Evolutionary conservation across 2,329 filamentous ascomycete species (phyloP).

Genomic region (Diaporthe eres): DNA sequence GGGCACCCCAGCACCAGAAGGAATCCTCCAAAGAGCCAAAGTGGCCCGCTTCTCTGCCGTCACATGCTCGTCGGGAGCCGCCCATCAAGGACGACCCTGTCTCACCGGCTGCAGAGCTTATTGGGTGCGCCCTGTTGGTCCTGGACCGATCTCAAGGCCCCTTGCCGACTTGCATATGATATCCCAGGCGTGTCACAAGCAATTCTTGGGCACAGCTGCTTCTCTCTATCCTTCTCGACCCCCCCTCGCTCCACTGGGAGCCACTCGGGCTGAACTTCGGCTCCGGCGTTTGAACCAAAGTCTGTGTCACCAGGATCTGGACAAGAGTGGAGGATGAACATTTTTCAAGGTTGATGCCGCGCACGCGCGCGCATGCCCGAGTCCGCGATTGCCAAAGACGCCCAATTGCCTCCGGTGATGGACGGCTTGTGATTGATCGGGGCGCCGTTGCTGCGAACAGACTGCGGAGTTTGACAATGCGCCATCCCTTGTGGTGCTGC

Average conservation of each 20-base stretch:
- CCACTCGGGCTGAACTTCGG: constrained; percentile 25
- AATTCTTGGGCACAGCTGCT: constrained; percentile 38
- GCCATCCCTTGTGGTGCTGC: no score
- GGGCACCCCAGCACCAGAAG: background rate
- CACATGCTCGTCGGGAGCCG: constrained; percentile 40
- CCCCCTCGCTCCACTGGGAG: background rate
- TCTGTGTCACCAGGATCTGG: constrained; percentile 27
- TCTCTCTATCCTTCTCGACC: constrained; percentile 20
- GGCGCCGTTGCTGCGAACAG: constrained; percentile 19
- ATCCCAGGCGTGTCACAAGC: constrained; percentile 39
- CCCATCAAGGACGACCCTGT: constrained; percentile 38
- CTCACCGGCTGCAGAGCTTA: constrained; percentile 36
- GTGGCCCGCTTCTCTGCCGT: constrained; percentile 19
- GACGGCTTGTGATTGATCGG: constrained; percentile 4
- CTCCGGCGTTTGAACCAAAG: constrained; percentile 31
- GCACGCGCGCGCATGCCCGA: background rate
- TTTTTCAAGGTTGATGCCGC: constrained; percentile 5
- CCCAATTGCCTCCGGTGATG: background rate
- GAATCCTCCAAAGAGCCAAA: constrained; percentile 10
- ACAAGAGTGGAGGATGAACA: background rate
- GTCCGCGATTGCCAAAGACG: background rate
- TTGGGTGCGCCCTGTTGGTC: constrained; percentile 29
- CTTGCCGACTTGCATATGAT: constrained; percentile 39
- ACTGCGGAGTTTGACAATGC: background rate
- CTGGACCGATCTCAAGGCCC: constrained; percentile 26